phyloP scores from a whole-genome alignment of 768 basidiomycete genomes.

The Coprinellus micaceus region DNA sequence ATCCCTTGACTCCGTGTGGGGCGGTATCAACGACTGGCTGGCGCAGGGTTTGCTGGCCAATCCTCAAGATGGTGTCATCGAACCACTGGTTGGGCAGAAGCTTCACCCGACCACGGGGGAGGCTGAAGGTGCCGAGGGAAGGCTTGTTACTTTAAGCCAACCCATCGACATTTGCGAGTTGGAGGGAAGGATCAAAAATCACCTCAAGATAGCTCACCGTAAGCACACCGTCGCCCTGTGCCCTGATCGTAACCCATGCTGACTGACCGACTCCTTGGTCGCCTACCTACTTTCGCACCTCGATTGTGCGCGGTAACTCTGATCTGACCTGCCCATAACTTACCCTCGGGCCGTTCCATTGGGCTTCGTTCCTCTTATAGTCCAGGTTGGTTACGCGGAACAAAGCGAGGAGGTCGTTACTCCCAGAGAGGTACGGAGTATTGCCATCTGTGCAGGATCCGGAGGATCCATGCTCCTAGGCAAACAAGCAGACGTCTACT shows the following conservation, averaged over 20 bases:
- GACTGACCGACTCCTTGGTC: conserved; percentile 8
- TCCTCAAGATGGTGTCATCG: conserved; percentile 32
- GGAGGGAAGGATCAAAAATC: conserved; percentile 64
- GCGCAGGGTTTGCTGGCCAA: conserved; percentile 48
- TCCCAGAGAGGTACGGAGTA: conserved; percentile 44
- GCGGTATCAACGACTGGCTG: conserved; percentile 91
- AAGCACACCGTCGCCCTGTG: conserved; percentile 10
- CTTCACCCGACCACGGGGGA: conserved; percentile 30
- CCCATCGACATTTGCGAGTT: conserved; percentile 58
- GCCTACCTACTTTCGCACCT: conserved; percentile 15
- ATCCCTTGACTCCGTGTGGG: conserved; percentile 77
- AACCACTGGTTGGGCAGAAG: conserved; percentile 39
- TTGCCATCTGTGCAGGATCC: conserved; percentile 91
- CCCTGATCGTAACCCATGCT: background rate
- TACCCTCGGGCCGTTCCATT: too few relatives aligned
- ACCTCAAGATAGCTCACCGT: conserved; percentile 44
- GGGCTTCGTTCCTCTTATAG: conserved; percentile 28
- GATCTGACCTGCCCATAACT: background rate
- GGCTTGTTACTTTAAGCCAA: conserved; percentile 59
- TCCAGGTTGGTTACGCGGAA: conserved; percentile 61
- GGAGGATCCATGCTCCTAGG: conserved; percentile 75
- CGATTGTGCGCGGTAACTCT: too few relatives aligned
- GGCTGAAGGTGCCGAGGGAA: conserved; percentile 59
- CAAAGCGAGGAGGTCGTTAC: conserved; percentile 12
- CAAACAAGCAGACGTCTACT: conserved; percentile 76